Percentiles rank a stretch among this genome's conserved stretches.
These are phyloP conservation scores for Apophysomyces elegans DNA, from an alignment of 371 early-diverging fungal genomes.

Conservation along the genomic window DNA sequence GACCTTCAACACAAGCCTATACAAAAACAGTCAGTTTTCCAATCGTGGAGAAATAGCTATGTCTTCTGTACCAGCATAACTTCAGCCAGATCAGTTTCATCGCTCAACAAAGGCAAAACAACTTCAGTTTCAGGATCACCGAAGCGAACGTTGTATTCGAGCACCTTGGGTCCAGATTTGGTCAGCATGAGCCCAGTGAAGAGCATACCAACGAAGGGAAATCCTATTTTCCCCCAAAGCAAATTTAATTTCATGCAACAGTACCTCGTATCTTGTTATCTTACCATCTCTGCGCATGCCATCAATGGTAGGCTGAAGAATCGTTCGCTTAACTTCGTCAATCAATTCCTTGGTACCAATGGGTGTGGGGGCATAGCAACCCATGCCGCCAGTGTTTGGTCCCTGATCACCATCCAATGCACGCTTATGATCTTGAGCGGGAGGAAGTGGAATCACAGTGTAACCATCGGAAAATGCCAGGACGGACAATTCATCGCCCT, in stretches of 20 bases:
- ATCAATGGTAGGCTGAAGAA: conserved; percentile 91
- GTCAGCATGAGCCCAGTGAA: conserved; percentile 98
- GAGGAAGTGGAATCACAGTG: conserved; percentile 85
- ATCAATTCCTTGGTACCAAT: conserved; percentile 82
- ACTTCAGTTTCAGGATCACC: conserved; percentile 98
- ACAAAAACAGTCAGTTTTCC: background rate
- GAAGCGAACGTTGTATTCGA: conserved; percentile 97
- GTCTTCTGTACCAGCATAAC: conserved; percentile 64
- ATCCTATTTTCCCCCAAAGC: conserved; percentile 37
- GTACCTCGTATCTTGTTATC: background rate
- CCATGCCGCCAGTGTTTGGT: conserved; percentile 99
- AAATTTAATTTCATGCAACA: background rate
- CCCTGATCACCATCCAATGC: conserved; percentile 92
- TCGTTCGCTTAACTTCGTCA: conserved; percentile 71
- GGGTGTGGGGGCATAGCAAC: conserved; percentile 96
- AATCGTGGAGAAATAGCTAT: too few relatives aligned
- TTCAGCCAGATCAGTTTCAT: conserved; percentile 85
- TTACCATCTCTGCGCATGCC: conserved; percentile 92
- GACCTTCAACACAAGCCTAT: conserved; percentile 85
- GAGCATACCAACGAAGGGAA: conserved; percentile 96
- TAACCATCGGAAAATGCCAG: conserved; percentile 97
- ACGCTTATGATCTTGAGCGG: conserved; percentile 98
- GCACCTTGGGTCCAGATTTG: conserved; percentile 83
- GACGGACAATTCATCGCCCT: conserved; percentile 91
- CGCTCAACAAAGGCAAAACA: conserved; percentile 87